These are phyloP conservation scores for Ananas comosus DNA, from an alignment of 176 grass and related monocot genomes.

Conservation along the genomic window DNA sequence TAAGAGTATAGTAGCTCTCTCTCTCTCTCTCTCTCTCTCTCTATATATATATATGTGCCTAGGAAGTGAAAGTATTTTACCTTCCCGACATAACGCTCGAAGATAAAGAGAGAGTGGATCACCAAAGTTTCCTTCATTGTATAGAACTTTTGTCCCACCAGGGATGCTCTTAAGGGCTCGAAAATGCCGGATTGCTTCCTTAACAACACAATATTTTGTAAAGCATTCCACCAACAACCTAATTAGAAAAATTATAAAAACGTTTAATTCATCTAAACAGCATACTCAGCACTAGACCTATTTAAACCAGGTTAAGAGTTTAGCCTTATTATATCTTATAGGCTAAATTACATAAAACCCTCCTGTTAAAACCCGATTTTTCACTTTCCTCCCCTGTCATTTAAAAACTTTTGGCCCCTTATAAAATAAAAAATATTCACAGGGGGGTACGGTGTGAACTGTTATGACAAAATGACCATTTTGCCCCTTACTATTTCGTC, in stretches of 20 bases:
- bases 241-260: conserved; percentile 23
- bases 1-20: no score
- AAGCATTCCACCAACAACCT: conserved; percentile 94
- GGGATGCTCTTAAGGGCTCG: conserved; percentile 76
- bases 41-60: background rate
- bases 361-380: no score
- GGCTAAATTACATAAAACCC: no score
- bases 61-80: conserved; percentile 29
- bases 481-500: no score
- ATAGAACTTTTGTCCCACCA: conserved; percentile 69
- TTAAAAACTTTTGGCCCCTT: no score
- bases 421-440: no score
- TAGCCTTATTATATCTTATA: no score
- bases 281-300: background rate
- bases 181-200: conserved; percentile 96
- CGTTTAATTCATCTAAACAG: background rate
- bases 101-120: conserved; percentile 97
- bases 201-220: conserved; percentile 91
- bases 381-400: no score
- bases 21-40: no score
- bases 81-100: conserved; percentile 76
- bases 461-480: no score
- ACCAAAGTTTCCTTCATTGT: conserved; percentile 78
- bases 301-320: no score
- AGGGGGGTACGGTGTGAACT: no score